Percentiles rank a stretch among this genome's conserved stretches.
Conservation (phyloP, 768 basidiomycete species). For the Leccinum incarnatum region DNA sequence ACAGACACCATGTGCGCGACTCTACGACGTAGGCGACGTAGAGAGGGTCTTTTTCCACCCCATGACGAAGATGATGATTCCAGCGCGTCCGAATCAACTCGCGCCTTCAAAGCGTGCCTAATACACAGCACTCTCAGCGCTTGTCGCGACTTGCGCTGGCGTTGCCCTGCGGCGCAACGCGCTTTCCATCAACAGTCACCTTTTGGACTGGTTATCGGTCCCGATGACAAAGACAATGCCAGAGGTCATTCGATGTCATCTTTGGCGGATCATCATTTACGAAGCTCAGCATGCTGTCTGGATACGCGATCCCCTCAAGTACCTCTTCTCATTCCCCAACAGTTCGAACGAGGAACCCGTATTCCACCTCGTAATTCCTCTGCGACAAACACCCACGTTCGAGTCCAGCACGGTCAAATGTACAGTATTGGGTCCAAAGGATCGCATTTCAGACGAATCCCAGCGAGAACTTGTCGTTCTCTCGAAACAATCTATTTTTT, state of each 20-base stretch:
- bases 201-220: too few relatives aligned
- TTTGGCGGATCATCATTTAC: slow-evolving; percentile 51
- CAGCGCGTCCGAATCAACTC: slow-evolving; percentile 31
- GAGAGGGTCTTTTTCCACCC: neutral
- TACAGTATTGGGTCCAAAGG: slow-evolving; percentile 23
- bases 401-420: slow-evolving; percentile 62
- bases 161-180: neutral
- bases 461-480: neutral
- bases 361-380: slow-evolving; percentile 79
- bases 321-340: slow-evolving; percentile 33
- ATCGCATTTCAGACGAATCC: neutral
- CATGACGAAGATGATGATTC: slow-evolving; percentile 6
- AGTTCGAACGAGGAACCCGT: neutral
- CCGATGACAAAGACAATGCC: slow-evolving; percentile 8
- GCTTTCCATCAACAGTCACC: slow-evolving; percentile 19
- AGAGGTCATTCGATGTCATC: slow-evolving; percentile 27
- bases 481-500: slow-evolving; percentile 49
- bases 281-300: slow-evolving; percentile 46
- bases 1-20: slow-evolving; percentile 60
- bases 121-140: too few relatives aligned
- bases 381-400: slow-evolving; percentile 58
- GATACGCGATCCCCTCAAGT: slow-evolving; percentile 36
- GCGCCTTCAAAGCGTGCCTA: too few relatives aligned
- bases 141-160: too few relatives aligned
- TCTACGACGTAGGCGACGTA: slow-evolving; percentile 40